Conservation (phyloP, 306 rosid genomes). For the Gillenia trifoliata region DNA sequence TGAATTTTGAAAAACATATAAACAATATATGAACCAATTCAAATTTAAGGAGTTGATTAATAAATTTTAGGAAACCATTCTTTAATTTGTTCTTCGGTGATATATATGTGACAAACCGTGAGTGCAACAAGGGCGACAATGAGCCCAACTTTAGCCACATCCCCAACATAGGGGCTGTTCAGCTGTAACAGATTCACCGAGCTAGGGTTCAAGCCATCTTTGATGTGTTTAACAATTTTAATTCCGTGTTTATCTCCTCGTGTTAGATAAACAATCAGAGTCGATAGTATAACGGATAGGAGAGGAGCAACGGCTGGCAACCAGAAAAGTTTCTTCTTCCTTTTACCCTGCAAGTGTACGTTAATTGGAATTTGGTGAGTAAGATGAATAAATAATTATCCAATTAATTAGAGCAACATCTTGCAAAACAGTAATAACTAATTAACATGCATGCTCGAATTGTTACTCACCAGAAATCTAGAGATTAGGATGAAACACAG, state of each 20-base stretch:
- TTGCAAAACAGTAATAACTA: not conserved
- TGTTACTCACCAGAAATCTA: constrained; percentile 55
- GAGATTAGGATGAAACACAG: constrained; percentile 54
- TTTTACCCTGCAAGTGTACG: constrained; percentile 41
- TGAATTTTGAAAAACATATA: constrained; percentile 14
- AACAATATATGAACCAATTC: not conserved
- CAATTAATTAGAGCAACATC: too few species aligned
- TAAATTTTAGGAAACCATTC: not conserved
- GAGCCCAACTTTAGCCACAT: constrained; percentile 55
- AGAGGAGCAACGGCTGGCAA: constrained; percentile 77
- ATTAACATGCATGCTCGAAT: not conserved
- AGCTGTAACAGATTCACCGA: constrained; percentile 54
- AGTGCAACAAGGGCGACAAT: constrained; percentile 71
- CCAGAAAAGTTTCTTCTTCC: constrained; percentile 70
- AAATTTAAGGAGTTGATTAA: not conserved
- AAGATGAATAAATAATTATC: not conserved
- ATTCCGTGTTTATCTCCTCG: constrained; percentile 65
- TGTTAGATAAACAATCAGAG: constrained; percentile 53
- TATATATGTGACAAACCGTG: constrained; percentile 37
- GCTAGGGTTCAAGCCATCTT: constrained; percentile 74
- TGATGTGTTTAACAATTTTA: constrained; percentile 67
- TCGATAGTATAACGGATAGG: constrained; percentile 55
- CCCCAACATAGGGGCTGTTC: constrained; percentile 35
- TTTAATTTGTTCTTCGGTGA: not conserved
- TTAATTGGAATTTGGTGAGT: not conserved